A percentile compares a stretch with the other conserved stretches of the same genome.
Evolutionary conservation across 192 early-diverging fungal genomes (phyloP).

Genomic region (Coemansia nantahalensis): DNA sequence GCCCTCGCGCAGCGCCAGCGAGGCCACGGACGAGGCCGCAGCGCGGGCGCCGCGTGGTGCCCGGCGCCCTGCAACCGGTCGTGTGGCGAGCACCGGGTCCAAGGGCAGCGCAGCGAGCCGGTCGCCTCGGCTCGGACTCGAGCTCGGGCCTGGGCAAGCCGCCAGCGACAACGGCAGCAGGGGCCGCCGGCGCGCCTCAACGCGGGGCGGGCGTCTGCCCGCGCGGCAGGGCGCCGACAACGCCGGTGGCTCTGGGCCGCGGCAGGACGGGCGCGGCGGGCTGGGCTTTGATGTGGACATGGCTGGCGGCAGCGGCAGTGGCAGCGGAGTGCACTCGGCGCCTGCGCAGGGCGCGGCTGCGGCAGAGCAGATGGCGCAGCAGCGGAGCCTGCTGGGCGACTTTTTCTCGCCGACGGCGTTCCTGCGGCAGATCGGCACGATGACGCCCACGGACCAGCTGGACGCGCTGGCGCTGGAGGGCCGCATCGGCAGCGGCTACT

Average conservation of each 20-base stretch:
- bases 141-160: no score
- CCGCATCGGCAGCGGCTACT: slow-evolving; percentile 31
- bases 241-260: no score
- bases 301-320: slow-evolving; percentile 17
- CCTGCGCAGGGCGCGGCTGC: slow-evolving; percentile 11
- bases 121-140: no score
- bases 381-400: slow-evolving; percentile 23
- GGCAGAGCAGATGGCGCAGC: slow-evolving; percentile 3
- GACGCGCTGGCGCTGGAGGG: slow-evolving; percentile 51
- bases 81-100: no score
- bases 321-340: slow-evolving; percentile 33
- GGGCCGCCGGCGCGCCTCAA: slow-evolving; percentile 5
- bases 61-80: no score
- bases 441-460: slow-evolving; percentile 48
- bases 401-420: slow-evolving; percentile 49
- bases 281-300: not conserved
- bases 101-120: no score
- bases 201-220: no score
- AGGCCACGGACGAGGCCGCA: no score
- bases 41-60: no score
- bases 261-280: not conserved
- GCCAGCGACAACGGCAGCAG: not conserved
- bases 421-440: slow-evolving; percentile 24
- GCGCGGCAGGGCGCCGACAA: no score
- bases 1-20: no score